A percentile compares a stretch with the other conserved stretches of the same genome.
phyloP scores from a whole-genome alignment of 2,329 filamentous ascomycete species.

The Paramyrothecium sp. region DNA sequence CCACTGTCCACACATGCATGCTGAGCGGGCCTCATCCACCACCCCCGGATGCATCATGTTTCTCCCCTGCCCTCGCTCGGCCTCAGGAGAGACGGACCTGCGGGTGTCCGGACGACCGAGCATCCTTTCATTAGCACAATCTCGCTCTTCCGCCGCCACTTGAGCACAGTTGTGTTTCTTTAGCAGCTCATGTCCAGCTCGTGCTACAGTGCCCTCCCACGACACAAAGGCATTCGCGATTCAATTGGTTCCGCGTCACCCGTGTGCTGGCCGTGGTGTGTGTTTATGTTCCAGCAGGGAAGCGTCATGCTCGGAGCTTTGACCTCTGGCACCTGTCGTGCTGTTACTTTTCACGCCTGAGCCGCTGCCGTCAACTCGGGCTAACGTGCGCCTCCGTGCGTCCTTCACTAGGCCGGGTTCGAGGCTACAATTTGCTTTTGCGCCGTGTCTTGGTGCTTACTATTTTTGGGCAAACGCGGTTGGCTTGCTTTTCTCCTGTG shows the following conservation, averaged over 20 bases:
- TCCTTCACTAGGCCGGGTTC: background rate
- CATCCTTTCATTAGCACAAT: background rate
- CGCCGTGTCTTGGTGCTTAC: background rate
- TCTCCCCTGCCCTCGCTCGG: background rate
- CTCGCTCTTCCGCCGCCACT: background rate
- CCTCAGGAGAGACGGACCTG: background rate
- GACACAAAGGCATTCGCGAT: no score
- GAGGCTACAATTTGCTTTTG: background rate
- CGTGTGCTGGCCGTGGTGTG: no score
- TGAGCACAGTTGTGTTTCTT: background rate
- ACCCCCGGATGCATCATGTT: no score
- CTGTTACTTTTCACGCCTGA: background rate
- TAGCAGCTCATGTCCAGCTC: no score
- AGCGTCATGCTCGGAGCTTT: background rate
- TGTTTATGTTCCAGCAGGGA: no score
- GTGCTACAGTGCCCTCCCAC: no score
- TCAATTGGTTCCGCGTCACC: no score
- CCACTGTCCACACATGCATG: no score
- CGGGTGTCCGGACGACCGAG: background rate
- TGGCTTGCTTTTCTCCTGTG: background rate
- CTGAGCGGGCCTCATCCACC: no score
- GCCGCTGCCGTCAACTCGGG: background rate
- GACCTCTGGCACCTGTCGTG: background rate
- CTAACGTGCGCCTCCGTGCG: background rate
- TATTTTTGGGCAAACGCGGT: background rate